phyloP scores from a whole-genome alignment of 768 basidiomycete genomes.

The Pisolithus marmoratus region DNA sequence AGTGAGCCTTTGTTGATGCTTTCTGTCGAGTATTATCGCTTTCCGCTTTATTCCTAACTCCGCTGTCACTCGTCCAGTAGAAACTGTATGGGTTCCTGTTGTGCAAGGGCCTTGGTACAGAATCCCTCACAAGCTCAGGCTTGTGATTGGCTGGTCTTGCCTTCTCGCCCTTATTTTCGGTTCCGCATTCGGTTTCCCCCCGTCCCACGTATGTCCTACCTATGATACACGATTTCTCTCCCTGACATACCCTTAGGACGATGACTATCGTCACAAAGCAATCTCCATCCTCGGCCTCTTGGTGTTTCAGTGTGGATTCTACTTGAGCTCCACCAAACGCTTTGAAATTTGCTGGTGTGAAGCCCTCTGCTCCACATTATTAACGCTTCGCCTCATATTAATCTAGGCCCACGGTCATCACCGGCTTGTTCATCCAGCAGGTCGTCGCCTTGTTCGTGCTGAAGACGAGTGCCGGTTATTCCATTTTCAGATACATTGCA shows the following conservation, averaged over 20 bases:
- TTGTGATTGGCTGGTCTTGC: constrained; percentile 69
- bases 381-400: background rate
- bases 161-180: constrained; percentile 78
- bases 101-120: constrained; percentile 65
- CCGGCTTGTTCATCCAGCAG: constrained; percentile 83
- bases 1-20: background rate
- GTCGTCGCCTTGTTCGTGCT: constrained; percentile 84
- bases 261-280: constrained; percentile 71
- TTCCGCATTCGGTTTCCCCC: constrained; percentile 78
- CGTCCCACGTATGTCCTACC: constrained; percentile 40
- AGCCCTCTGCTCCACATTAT: background rate
- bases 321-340: constrained; percentile 56
- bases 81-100: constrained; percentile 60
- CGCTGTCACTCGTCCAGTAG: constrained; percentile 64
- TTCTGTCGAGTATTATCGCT: constrained; percentile 53
- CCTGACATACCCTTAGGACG: constrained; percentile 34
- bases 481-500: constrained; percentile 81
- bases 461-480: constrained; percentile 77
- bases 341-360: constrained; percentile 66
- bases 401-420: constrained; percentile 75
- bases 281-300: constrained; percentile 78
- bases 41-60: constrained; percentile 81
- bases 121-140: constrained; percentile 47
- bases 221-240: constrained; percentile 4
- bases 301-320: constrained; percentile 77